Conservation (phyloP, 2,329 filamentous ascomycete species). For the Aspergillus sp. region DNA sequence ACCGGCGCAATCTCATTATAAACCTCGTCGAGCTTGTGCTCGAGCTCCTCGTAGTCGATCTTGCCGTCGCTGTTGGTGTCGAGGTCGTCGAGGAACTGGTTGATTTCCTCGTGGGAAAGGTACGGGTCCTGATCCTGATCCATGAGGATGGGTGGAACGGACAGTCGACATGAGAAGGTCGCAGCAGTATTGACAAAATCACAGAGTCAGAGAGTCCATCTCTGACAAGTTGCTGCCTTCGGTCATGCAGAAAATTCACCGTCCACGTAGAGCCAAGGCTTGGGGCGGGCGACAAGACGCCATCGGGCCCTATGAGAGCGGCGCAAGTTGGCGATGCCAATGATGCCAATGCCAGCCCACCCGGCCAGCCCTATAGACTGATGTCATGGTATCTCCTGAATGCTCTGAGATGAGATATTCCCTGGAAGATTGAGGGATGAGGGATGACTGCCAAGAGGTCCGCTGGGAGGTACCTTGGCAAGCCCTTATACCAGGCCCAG, state of each 20-base stretch:
- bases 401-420: too few relatives aligned
- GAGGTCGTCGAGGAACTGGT: conserved; percentile 3
- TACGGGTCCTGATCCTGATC: neutral
- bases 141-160: neutral
- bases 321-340: neutral
- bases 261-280: neutral
- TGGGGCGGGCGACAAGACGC: neutral
- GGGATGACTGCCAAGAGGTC: too few relatives aligned
- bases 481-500: too few relatives aligned
- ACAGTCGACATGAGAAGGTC: neutral
- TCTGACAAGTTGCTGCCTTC: neutral
- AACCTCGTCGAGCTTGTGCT: conserved; percentile 2
- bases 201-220: neutral
- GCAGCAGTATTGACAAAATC: too few relatives aligned
- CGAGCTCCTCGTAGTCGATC: conserved; percentile 5
- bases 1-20: conserved; percentile 1
- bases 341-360: neutral
- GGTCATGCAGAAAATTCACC: neutral
- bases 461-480: too few relatives aligned
- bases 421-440: too few relatives aligned
- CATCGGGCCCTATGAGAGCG: neutral
- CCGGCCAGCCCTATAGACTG: neutral
- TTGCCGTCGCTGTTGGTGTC: conserved; percentile 3
- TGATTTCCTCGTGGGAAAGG: neutral
- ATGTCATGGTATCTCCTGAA: too few relatives aligned